Evolutionary conservation across 495 filamentous ascomycete species (phyloP), one percentile per base, ranked within the genome.

Genomic region (Astrothelium macrocarpum): DNA sequence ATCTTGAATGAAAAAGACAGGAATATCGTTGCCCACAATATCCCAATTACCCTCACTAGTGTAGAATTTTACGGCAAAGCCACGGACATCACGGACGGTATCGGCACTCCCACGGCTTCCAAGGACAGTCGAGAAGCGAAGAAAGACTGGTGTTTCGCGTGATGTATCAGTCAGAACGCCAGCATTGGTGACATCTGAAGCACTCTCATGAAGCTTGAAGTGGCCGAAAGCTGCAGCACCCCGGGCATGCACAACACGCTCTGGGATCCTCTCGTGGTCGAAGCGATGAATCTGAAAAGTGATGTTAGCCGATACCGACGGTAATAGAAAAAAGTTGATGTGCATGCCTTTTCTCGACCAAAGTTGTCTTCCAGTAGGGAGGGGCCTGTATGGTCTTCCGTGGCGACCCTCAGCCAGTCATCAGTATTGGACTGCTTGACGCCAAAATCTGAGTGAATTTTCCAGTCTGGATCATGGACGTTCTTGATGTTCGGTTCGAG

Each of bases 241-340:
- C 34, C 91, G 87, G 31, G 91, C 91, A 71, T 96, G 91, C 4
- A 96, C 90, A 16, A 95, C 90, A 60, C 91, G 81, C 75, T 95
- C 90, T 2, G 90, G 90, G 60, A 94, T 93, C 60, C 90, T 83
- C 73, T 95, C 90, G 67, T 94, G 90, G 69, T 94, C 90, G 70
- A 95, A 93, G 63, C 85, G 82, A 71, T 85, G 82, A 53, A 91
- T 89, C 88, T 91, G 61, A 16, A 53, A 12, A 64, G 39, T 65
- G n/a, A 59, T n/a, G n/a, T 16, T 25, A 66, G 5, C 53, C 23
- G 61, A 7, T 3, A 28, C 28, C 28, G 42, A 45, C 4, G 12
- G 9, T 20, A 53, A 62, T 39, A 59, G 39, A 26, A 61, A 20
- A 14, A 32, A 25, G 62, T 28, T 12, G n/a, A 29, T n/a, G 25